These are phyloP conservation scores for Cytospora schulzeri DNA, from an alignment of 2,329 filamentous ascomycete genomes.

Conservation along the genomic window DNA sequence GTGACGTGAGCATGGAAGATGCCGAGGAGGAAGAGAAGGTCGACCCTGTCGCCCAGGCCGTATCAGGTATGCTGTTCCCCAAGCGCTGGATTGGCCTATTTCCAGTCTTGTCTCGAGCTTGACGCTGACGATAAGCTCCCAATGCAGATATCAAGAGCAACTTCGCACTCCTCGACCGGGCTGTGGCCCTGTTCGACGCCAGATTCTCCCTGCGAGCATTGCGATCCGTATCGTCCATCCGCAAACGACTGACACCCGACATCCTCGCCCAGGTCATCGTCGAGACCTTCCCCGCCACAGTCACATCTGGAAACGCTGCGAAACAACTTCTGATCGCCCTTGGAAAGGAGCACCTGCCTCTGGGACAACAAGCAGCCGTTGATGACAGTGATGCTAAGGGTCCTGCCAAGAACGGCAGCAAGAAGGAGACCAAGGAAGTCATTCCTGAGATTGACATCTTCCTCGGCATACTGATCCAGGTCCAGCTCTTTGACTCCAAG, in stretches of 20 bases:
- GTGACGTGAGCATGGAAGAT: constrained; percentile 72
- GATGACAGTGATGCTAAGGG: constrained; percentile 64
- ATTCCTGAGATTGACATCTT: constrained; percentile 89
- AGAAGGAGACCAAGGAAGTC: constrained; percentile 68
- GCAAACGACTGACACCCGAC: constrained; percentile 84
- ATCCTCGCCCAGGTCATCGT: constrained; percentile 79
- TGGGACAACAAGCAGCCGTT: constrained; percentile 67
- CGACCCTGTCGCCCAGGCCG: constrained; percentile 61
- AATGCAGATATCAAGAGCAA: constrained; percentile 87
- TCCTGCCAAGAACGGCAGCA: constrained; percentile 55
- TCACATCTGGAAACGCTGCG: constrained; percentile 64
- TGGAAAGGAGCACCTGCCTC: constrained; percentile 65
- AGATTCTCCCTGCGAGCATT: constrained; percentile 93
- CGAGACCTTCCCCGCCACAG: constrained; percentile 71
- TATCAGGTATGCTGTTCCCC: constrained; percentile 54
- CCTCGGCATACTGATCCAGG: constrained; percentile 82
- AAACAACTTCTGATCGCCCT: constrained; percentile 72
- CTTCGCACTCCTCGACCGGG: constrained; percentile 87
- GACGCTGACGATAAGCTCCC: constrained; percentile 11
- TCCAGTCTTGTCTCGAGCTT: not conserved
- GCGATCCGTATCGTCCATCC: constrained; percentile 91
- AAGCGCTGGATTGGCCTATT: not conserved
- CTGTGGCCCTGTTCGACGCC: constrained; percentile 89
- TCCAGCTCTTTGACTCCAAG: constrained; percentile 85
- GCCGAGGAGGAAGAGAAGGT: constrained; percentile 58